Base-by-base conservation (phyloP, 176 grass and related monocot species). In the Cymbopogon citratus region DNA sequence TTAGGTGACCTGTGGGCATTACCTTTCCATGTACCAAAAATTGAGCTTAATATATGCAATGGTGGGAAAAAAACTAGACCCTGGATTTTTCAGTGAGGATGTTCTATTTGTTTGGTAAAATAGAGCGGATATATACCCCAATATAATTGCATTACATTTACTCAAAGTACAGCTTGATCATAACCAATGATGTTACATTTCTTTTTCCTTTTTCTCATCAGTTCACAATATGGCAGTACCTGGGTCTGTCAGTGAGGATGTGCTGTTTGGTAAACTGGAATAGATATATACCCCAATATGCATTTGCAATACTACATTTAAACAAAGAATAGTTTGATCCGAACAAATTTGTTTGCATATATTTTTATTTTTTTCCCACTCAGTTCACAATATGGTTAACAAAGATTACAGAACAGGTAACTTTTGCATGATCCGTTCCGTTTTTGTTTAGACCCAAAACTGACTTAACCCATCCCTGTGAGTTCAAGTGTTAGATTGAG, bases 181-280 rank as follows among this genome's bases (percentile, higher is more conserved):
- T 60, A 60, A 60, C 9, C 2, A 60, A 12, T 0, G 10, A 16
- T 25, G 12, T 12, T 60, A 0, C 7, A 57, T 48, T 49, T 74
- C 9, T 60, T 24, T 11, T 35, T 46, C 0, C 43, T 80, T 52
- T 80, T 33, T 62, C 40, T 54, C 71, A 49, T 54, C 80, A 59
- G 45, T 31, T 75, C 24, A 74, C 29, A 51, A 84, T 84, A 75
- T 79, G 87, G 59, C 43, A 14, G 46, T 73, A n/a, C 27, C 12
- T 36, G 19, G 15, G 35, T 23, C 29, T 59, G 9, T 74, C 39
- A 39, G 14, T 31, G 27, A 44, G 40, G 46, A 38, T 74, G 12
- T 21, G 59, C 16, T 19, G 7, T 34, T 31, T 63, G 15, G 4
- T 21, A 25, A 40, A 61, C 33, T 31, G 64, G 48, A 28, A n/a